Conservation (phyloP, 2,329 filamentous ascomycete species). For the Penicillium crustosum region DNA sequence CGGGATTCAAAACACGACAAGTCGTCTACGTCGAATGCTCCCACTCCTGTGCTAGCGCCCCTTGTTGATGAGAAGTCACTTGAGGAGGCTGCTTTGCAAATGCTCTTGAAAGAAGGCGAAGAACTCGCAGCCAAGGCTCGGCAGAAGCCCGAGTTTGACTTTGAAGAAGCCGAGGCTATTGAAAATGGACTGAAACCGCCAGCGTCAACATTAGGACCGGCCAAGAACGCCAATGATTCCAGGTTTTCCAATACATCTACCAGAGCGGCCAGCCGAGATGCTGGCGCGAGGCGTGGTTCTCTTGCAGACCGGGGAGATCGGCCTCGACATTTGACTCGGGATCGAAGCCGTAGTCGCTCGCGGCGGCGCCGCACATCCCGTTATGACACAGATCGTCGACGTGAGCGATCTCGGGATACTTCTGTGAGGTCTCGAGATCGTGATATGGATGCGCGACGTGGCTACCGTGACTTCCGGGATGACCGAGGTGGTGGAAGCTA, state of each 20-base stretch:
- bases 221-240: slow-evolving; percentile 30
- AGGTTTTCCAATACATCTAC: slow-evolving; percentile 30
- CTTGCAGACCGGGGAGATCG: slow-evolving; percentile 28
- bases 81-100: slow-evolving; percentile 55
- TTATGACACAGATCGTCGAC: slow-evolving; percentile 33
- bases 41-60: slow-evolving; percentile 29
- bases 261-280: slow-evolving; percentile 32
- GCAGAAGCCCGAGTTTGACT: slow-evolving; percentile 53
- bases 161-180: slow-evolving; percentile 46
- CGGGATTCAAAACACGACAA: slow-evolving; percentile 36
- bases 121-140: slow-evolving; percentile 54
- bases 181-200: slow-evolving; percentile 41
- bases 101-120: slow-evolving; percentile 56
- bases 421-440: slow-evolving; percentile 36
- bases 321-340: slow-evolving; percentile 25
- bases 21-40: slow-evolving; percentile 35
- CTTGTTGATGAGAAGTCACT: slow-evolving; percentile 55
- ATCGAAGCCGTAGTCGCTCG: slow-evolving; percentile 35
- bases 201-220: slow-evolving; percentile 16
- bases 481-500: slow-evolving; percentile 34
- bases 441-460: slow-evolving; percentile 34
- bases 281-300: slow-evolving; percentile 31
- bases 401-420: slow-evolving; percentile 30
- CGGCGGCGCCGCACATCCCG: slow-evolving; percentile 28
- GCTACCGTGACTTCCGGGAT: slow-evolving; percentile 32